These are phyloP conservation scores for Sapria himalayana DNA, from an alignment of 345 rosid genomes.

Conservation along the genomic window DNA sequence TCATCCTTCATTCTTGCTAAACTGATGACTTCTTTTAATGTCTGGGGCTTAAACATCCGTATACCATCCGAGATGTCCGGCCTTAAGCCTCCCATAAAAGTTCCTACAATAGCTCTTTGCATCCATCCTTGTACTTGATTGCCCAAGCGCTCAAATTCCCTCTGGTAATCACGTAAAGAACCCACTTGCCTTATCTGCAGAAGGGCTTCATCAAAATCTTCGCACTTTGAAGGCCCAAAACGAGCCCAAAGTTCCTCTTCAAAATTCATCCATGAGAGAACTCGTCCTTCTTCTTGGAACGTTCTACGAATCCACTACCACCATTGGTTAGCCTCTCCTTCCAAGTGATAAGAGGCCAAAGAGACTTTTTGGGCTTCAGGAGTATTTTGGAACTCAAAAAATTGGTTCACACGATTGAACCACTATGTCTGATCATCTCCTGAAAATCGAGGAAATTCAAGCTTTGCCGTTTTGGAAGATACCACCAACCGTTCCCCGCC, in stretches of 20 bases:
- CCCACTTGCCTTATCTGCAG: background rate
- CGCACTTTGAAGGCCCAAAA: too few species aligned
- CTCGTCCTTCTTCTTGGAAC: too few species aligned
- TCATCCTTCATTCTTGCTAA: background rate
- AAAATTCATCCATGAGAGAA: too few species aligned
- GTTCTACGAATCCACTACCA: too few species aligned
- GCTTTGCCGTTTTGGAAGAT: background rate
- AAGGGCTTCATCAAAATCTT: too few species aligned
- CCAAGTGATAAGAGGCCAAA: background rate
- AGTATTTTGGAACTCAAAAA: too few species aligned
- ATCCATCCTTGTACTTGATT: background rate
- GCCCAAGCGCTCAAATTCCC: background rate
- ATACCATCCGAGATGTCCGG: background rate
- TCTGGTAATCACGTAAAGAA: too few species aligned
- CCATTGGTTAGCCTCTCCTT: background rate
- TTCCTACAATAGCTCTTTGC: background rate
- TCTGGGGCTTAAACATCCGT: too few species aligned
- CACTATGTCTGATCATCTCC: background rate
- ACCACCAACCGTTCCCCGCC: too few species aligned
- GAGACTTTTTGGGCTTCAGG: background rate
- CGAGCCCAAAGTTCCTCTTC: too few species aligned
- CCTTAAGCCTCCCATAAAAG: background rate
- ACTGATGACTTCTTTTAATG: background rate
- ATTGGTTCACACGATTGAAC: background rate
- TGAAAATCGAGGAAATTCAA: background rate